phyloP scores from a whole-genome alignment of 1,284 basidiomycete genomes.

The Somion occarium region DNA sequence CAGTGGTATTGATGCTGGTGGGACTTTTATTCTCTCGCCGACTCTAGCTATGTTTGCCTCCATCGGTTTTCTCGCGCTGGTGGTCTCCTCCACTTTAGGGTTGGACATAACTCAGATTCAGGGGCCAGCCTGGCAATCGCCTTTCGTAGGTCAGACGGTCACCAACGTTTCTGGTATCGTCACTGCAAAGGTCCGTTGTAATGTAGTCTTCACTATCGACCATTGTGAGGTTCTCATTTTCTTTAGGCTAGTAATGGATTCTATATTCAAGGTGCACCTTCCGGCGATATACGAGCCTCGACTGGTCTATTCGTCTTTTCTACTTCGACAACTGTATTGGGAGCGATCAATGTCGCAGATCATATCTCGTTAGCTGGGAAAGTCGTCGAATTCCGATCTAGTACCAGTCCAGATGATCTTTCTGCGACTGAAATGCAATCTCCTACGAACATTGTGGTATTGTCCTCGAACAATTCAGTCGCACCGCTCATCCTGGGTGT shows the following conservation, averaged over 20 bases:
- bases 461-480: constrained; percentile 45
- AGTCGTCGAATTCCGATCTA: constrained; percentile 46
- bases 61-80: background rate
- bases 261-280: constrained; percentile 42
- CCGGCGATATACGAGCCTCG: constrained; percentile 40
- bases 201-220: background rate
- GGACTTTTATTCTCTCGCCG: background rate
- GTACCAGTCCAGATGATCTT: constrained; percentile 39
- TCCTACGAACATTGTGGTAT: constrained; percentile 41
- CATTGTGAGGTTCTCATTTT: background rate
- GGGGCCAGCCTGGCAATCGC: constrained; percentile 45
- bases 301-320: constrained; percentile 37
- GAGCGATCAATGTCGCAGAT: constrained; percentile 46
- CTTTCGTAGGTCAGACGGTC: constrained; percentile 44
- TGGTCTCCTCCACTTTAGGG: constrained; percentile 3
- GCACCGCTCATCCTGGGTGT: constrained; percentile 44
- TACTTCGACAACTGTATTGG: constrained; percentile 39
- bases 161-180: constrained; percentile 47
- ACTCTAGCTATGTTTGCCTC: background rate
- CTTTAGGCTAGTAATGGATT: constrained; percentile 34
- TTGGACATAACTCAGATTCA: constrained; percentile 45
- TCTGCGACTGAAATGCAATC: constrained; percentile 45
- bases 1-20: background rate
- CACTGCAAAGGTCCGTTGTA: constrained; percentile 32
- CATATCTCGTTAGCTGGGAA: constrained; percentile 40